Percentiles rank a stretch among this genome's conserved stretches.
Conservation (phyloP, 78 protist genomes). For the Bodo saltans region DNA sequence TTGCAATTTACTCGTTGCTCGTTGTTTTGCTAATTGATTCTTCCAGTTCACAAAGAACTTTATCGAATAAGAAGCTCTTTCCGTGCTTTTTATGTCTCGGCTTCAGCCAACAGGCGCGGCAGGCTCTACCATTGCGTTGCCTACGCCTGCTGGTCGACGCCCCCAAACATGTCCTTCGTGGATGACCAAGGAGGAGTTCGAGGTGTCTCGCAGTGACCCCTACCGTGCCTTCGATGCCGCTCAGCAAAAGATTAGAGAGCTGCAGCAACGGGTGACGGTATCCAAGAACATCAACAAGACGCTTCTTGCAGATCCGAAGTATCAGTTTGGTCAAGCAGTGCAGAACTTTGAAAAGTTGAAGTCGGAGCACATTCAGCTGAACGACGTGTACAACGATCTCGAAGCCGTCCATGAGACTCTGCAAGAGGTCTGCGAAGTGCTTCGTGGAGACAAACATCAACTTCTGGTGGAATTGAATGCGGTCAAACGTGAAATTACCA, state of each 20-base stretch:
- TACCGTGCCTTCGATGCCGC: background rate
- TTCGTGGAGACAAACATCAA: constrained; percentile 20
- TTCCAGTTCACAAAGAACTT: too few species aligned
- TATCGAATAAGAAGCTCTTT: too few species aligned
- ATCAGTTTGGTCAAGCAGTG: constrained; percentile 25
- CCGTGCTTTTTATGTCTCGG: too few species aligned
- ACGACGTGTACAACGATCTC: constrained; percentile 32
- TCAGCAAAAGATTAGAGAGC: background rate
- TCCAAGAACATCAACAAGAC: background rate
- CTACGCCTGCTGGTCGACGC: background rate
- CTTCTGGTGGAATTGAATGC: constrained; percentile 17
- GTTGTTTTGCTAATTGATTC: too few species aligned
- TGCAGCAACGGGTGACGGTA: background rate
- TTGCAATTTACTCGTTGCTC: too few species aligned
- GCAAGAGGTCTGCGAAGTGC: constrained; percentile 21
- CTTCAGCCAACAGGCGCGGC: too few species aligned
- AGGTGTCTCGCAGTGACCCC: background rate
- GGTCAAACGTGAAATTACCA: constrained; percentile 1
- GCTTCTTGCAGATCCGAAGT: constrained; percentile 7
- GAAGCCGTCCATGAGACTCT: constrained; percentile 21
- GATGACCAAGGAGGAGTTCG: constrained; percentile 23
- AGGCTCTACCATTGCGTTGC: too few species aligned
- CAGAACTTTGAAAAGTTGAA: constrained; percentile 13
- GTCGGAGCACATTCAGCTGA: constrained; percentile 18
- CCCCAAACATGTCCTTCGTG: constrained; percentile 11